A percentile compares a stretch with the other conserved stretches of the same genome.
Evolutionary conservation across 176 grass and related monocot genomes (phyloP).

Genomic region (Avena eriantha): DNA sequence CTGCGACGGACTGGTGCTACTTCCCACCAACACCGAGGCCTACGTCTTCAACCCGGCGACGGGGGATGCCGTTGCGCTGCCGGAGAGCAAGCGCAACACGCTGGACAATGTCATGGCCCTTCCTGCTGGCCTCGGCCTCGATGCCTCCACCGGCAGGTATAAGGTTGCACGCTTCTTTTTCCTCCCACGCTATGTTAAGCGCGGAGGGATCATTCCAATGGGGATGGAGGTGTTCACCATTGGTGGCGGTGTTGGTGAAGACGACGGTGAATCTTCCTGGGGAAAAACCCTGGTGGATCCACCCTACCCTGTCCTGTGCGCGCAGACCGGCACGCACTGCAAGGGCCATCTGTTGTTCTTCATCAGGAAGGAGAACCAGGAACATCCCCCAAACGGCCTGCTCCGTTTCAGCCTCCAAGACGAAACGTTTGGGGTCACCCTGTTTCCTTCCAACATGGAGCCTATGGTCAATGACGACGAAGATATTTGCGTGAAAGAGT

Average conservation of each 20-base stretch:
- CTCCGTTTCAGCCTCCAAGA: conserved; percentile 32
- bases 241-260: background rate
- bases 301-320: background rate
- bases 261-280: background rate
- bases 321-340: background rate
- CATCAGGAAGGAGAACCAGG: background rate
- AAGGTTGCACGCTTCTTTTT: conserved; percentile 32
- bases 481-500: background rate
- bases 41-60: conserved; percentile 40
- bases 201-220: background rate
- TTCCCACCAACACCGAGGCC: background rate
- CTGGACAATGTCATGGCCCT: background rate
- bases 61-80: background rate
- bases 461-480: background rate
- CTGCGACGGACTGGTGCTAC: conserved; percentile 10
- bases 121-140: background rate
- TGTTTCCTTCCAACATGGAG: background rate
- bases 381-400: background rate
- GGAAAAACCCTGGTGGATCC: conserved; percentile 18
- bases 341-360: background rate
- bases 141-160: background rate
- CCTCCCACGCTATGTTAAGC: background rate
- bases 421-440: conserved; percentile 37
- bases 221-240: conserved; percentile 34
- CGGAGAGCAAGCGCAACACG: conserved; percentile 15